phyloP scores from a whole-genome alignment of 257 asterid genomes.

The Euphrasia confusa region DNA sequence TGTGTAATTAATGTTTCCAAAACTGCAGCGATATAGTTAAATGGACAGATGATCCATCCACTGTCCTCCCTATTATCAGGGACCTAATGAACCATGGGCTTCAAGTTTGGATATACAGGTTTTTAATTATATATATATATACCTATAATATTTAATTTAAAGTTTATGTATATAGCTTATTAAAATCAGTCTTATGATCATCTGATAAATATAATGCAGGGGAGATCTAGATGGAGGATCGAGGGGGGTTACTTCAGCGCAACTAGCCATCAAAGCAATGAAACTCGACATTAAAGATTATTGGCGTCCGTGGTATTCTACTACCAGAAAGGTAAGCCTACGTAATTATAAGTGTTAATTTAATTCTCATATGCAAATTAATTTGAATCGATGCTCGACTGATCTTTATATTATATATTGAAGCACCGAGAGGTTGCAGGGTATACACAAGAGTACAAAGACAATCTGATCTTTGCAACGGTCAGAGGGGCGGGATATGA shows the following conservation, averaged over 20 bases:
- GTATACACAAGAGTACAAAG: no score
- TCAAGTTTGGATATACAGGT: slow-evolving; percentile 78
- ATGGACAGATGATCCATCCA: slow-evolving; percentile 55
- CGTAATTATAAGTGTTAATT: no score
- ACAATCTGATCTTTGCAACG: no score
- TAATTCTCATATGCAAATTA: no score
- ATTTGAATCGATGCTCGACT: no score
- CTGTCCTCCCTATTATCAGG: slow-evolving; percentile 48
- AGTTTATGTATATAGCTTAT: no score
- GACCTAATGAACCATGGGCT: slow-evolving; percentile 50
- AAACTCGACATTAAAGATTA: slow-evolving; percentile 30
- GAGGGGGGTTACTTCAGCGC: slow-evolving; percentile 66
- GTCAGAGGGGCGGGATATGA: slow-evolving; percentile 57
- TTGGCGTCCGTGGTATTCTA: slow-evolving; percentile 60
- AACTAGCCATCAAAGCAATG: slow-evolving; percentile 44
- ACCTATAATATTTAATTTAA: neutral
- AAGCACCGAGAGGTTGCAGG: no score
- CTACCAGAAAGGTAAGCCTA: no score
- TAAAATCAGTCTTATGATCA: neutral
- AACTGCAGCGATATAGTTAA: slow-evolving; percentile 39
- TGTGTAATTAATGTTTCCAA: neutral
- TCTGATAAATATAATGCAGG: slow-evolving; percentile 34
- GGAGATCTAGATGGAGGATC: slow-evolving; percentile 67
- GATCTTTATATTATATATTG: no score
- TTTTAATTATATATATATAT: neutral